A percentile compares a stretch with the other conserved stretches of the same genome.
phyloP scores from a whole-genome alignment of 2,329 filamentous ascomycete genomes.

The Alternaria rosae region DNA sequence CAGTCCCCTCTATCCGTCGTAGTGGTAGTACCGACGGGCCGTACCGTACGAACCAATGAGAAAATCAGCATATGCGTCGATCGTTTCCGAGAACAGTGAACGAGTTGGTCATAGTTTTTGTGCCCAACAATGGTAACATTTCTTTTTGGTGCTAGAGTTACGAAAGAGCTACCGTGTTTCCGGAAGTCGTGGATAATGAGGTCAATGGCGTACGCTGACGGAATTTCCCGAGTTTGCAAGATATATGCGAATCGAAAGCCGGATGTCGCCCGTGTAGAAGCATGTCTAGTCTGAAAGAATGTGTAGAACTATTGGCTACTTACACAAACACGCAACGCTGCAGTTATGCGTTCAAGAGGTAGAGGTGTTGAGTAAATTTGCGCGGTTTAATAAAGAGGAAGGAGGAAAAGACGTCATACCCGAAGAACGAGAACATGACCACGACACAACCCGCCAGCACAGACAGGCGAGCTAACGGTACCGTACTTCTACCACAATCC shows the following conservation, averaged over 20 bases:
- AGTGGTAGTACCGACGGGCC: not conserved
- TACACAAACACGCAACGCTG: not conserved
- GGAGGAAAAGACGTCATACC: not conserved
- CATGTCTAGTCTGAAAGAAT: not conserved
- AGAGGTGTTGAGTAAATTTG: not conserved
- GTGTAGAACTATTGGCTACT: rapidly evolving
- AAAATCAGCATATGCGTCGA: not conserved
- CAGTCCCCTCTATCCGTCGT: not conserved
- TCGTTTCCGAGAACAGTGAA: not conserved
- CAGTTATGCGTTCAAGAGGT: not conserved
- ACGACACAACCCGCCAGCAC: not conserved
- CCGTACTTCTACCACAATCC: not conserved
- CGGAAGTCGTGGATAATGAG: not conserved
- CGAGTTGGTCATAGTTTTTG: not conserved
- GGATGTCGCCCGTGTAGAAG: not conserved
- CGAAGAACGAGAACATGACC: not conserved
- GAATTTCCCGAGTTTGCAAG: not conserved
- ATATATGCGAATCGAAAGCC: not conserved
- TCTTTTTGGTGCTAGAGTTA: not conserved
- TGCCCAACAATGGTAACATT: not conserved
- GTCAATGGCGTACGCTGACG: not conserved
- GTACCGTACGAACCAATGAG: not conserved
- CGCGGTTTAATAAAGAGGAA: not conserved
- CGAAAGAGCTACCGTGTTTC: not conserved
- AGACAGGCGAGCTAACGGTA: not conserved